Base-by-base conservation (phyloP, 2,329 filamentous ascomycete genomes). In the Colletotrichum lupini region DNA sequence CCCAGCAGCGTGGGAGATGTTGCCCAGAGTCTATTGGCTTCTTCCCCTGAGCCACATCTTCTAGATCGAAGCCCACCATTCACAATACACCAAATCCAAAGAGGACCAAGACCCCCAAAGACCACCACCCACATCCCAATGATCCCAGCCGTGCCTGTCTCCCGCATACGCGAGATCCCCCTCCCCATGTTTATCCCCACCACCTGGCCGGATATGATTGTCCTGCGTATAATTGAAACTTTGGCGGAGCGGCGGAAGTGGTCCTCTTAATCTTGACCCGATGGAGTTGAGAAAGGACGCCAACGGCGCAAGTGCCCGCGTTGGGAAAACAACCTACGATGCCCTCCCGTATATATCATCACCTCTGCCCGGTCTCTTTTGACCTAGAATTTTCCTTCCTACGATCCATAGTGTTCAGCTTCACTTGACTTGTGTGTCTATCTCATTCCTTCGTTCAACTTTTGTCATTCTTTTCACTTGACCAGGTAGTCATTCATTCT, bases 391-490 rank as follows among this genome's bases (percentile, higher is more conserved):
- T 16, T 26, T 61, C 60, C 35, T 30, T 16, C 52, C 42, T 65
- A 32, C 30, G 60, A 61, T 66, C 67, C 71, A 70, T 70, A 73
- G 71, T 73, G 71, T 66, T 66, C 67, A 73, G 35, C 71, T 71
- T 73, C 71, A 66, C 71, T 71, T 71, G 71, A 71, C 67, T 63
- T 73, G 67, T 73, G 71, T 70, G 68, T 66, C 67, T 73, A 73
- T 73, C 71, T 66, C 71, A 60, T 73, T 73, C 71, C 49, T 73
- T 73, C 46, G 3, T 73, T 73, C 71, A 68, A 63, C 58, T 62
- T 57, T 73, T 46, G 71, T 73, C 71, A 70, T 73, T 73, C 71
- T 70, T 73, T 73, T 70, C 67, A 73, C 67, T 70, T 73, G 71
- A 73, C 71, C 71, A 65, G 71, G 71, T 58, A 57, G 71, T 73